phyloP scores from a whole-genome alignment of 2,329 filamentous ascomycete species.

The Colletotrichum karsti region DNA sequence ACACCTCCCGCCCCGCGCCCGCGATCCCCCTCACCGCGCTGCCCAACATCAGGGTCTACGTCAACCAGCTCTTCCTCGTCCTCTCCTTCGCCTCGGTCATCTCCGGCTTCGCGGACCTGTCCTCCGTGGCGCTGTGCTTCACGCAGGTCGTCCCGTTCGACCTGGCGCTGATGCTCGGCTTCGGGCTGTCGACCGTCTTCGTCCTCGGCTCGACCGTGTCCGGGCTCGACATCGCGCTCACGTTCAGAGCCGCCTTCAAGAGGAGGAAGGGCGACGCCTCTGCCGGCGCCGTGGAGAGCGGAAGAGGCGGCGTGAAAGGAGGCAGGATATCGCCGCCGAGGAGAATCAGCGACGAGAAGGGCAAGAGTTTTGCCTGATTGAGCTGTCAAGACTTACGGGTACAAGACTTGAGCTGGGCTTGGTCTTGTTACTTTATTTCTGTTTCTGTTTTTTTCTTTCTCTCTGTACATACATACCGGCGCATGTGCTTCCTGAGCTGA shows the following conservation, averaged over 20 bases:
- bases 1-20: background rate
- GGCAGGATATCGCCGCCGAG: background rate
- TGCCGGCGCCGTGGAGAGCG: background rate
- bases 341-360: background rate
- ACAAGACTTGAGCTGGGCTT: constrained; percentile 15
- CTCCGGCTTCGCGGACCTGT: constrained; percentile 39
- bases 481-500: background rate
- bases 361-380: background rate
- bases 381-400: rapidly evolving
- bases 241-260: background rate
- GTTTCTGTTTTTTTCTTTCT: too few relatives aligned
- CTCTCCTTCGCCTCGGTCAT: constrained; percentile 33
- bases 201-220: constrained; percentile 33
- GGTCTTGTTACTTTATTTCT: background rate
- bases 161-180: constrained; percentile 34
- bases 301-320: background rate
- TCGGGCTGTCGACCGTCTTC: constrained; percentile 34
- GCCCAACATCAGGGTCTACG: constrained; percentile 25
- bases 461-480: background rate
- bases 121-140: constrained; percentile 36
- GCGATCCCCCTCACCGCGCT: background rate
- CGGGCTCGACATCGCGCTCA: constrained; percentile 31
- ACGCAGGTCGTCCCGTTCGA: constrained; percentile 38
- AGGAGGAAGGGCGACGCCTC: constrained; percentile 2
- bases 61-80: constrained; percentile 38